phyloP scores from a whole-genome alignment of 208 protist species.

The Endotrypanum monterogeii region DNA sequence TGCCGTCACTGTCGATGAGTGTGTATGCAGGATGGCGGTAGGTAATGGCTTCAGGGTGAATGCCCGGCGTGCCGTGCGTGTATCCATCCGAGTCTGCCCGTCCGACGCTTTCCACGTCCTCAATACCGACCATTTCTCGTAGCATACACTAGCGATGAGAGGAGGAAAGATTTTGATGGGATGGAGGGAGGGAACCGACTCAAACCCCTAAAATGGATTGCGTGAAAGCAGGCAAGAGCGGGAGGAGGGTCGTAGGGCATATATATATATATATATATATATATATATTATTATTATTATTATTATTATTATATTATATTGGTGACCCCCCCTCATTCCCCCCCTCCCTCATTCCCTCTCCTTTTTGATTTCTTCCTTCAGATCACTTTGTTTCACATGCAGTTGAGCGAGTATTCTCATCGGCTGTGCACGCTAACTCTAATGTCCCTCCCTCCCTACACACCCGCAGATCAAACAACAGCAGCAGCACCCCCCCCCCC shows the following conservation, averaged over 20 bases:
- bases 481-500: too few species aligned
- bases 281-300: too few species aligned
- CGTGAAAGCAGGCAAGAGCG: background rate
- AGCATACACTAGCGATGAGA: background rate
- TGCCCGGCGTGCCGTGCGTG: background rate
- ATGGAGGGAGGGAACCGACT: background rate
- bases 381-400: background rate
- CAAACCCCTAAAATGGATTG: too few species aligned
- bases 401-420: background rate
- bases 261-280: background rate
- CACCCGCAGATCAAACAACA: background rate
- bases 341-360: background rate
- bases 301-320: too few species aligned
- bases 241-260: background rate
- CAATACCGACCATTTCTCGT: background rate
- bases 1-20: too few species aligned
- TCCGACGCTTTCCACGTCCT: background rate
- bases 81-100: background rate
- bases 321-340: too few species aligned
- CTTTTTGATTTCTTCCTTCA: background rate
- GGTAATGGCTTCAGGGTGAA: background rate
- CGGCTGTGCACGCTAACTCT: too few species aligned
- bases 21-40: background rate
- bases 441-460: too few species aligned
- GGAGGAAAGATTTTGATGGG: too few species aligned